Evolutionary conservation across 1,139 yeast species (phyloP).

Genomic region (Kodamaea ohmeri): DNA sequence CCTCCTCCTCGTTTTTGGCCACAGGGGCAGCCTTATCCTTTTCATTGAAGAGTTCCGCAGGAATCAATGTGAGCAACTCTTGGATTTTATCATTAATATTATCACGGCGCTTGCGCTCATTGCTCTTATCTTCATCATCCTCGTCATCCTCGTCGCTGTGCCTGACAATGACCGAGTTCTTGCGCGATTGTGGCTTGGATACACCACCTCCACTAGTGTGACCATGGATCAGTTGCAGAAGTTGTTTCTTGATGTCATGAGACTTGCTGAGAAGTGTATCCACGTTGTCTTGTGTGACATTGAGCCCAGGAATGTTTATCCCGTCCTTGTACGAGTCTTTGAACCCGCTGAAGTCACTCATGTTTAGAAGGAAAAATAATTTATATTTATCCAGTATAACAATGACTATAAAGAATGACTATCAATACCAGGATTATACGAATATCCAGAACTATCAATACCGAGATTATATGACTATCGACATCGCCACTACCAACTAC

Average conservation of each 20-base stretch:
- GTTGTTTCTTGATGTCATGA: constrained; percentile 39
- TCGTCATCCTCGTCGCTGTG: constrained; percentile 30
- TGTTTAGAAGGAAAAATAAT: constrained; percentile 6
- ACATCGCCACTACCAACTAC: no score
- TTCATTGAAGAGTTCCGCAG: constrained; percentile 53
- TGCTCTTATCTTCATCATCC: constrained; percentile 40
- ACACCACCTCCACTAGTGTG: constrained; percentile 33
- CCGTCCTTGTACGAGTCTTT: constrained; percentile 24
- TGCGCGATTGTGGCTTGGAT: constrained; percentile 41
- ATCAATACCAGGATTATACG: no score
- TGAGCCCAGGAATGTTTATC: constrained; percentile 28
- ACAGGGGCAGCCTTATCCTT: constrained; percentile 13
- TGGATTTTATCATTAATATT: constrained; percentile 87
- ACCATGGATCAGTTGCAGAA: constrained; percentile 41
- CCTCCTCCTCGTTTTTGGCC: constrained; percentile 16
- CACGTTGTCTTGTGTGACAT: constrained; percentile 30
- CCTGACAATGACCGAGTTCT: constrained; percentile 33
- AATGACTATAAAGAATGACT: no score
- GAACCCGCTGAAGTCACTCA: constrained; percentile 26
- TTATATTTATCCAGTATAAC: neutral
- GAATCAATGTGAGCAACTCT: constrained; percentile 70
- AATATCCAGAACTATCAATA: no score
- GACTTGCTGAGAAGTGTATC: constrained; percentile 32
- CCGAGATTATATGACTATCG: no score
- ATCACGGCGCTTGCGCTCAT: constrained; percentile 73